Conservation (phyloP, 257 asterid genomes). For the Mentha longifolia region DNA sequence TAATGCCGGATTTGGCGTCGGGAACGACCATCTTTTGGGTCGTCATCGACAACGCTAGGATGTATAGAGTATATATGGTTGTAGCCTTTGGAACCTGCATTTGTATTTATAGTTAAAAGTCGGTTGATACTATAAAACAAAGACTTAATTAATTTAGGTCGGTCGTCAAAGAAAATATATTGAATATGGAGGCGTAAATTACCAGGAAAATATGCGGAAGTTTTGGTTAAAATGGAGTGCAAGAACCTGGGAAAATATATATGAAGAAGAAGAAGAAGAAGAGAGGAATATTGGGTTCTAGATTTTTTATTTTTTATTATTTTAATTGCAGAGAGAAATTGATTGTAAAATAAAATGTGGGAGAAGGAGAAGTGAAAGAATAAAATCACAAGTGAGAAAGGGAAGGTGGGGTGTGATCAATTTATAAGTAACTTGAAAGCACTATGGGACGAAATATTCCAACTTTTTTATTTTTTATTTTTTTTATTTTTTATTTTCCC, state of each 20-base stretch:
- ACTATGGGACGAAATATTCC: slow-evolving; percentile 44
- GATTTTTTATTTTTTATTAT: neutral
- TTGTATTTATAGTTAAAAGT: slow-evolving; percentile 15
- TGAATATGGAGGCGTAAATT: slow-evolving; percentile 28
- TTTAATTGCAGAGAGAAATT: neutral
- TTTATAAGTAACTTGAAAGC: slow-evolving; percentile 60
- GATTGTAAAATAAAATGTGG: neutral
- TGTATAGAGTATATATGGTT: neutral
- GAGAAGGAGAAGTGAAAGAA: neutral
- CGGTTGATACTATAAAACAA: neutral
- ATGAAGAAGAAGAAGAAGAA: slow-evolving; percentile 30
- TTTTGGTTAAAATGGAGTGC: slow-evolving; percentile 30
- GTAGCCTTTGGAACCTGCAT: slow-evolving; percentile 28
- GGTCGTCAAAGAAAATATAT: neutral
- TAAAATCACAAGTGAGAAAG: slow-evolving; percentile 34
- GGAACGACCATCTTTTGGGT: slow-evolving; percentile 56
- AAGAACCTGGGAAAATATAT: slow-evolving; percentile 18
- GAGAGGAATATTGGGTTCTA: neutral
- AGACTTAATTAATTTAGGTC: neutral
- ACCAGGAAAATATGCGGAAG: slow-evolving; percentile 42
- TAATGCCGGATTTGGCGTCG: slow-evolving; percentile 45
- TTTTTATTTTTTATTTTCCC: slow-evolving; percentile 5
- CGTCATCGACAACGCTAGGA: slow-evolving; percentile 38
- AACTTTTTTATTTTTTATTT: slow-evolving; percentile 14
- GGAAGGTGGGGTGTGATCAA: slow-evolving; percentile 39